phyloP scores from a whole-genome alignment of 1,139 yeast species.

The Pichia sp. region DNA sequence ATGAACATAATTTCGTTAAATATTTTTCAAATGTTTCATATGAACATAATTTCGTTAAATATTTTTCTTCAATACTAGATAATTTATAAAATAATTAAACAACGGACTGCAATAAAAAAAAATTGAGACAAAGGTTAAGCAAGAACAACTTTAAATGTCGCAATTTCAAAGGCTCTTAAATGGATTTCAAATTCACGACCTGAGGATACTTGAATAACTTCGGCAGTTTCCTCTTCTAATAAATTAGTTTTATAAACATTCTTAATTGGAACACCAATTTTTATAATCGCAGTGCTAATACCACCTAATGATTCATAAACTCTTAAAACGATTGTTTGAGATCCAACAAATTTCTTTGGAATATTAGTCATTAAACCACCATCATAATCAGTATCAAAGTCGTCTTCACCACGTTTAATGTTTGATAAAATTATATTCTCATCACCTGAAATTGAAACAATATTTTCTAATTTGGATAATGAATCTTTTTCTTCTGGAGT shows the following conservation, averaged over 20 bases:
- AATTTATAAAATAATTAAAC: too few relatives aligned
- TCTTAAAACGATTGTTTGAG: slow-evolving; percentile 58
- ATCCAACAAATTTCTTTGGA: slow-evolving; percentile 37
- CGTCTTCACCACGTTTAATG: slow-evolving; percentile 85
- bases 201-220: slow-evolving; percentile 30
- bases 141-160: slow-evolving; percentile 47
- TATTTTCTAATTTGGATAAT: slow-evolving; percentile 14
- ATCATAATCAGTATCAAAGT: slow-evolving; percentile 39
- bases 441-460: slow-evolving; percentile 38
- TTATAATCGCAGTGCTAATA: slow-evolving; percentile 45
- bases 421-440: slow-evolving; percentile 63
- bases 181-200: slow-evolving; percentile 37
- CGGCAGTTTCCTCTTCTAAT: slow-evolving; percentile 58
- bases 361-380: slow-evolving; percentile 31
- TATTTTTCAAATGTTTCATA: too few relatives aligned
- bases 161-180: slow-evolving; percentile 74
- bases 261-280: slow-evolving; percentile 35
- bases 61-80: too few relatives aligned
- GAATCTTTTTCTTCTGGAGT: slow-evolving; percentile 11
- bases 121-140: too few relatives aligned
- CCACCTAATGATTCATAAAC: slow-evolving; percentile 90
- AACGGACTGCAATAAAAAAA: too few relatives aligned
- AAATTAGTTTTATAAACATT: slow-evolving; percentile 58
- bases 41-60: too few relatives aligned
- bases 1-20: too few relatives aligned